Percentiles rank a stretch among this genome's conserved stretches.
Evolutionary conservation across 345 rosid genomes (phyloP).

Genomic region (Laguncularia racemosa): DNA sequence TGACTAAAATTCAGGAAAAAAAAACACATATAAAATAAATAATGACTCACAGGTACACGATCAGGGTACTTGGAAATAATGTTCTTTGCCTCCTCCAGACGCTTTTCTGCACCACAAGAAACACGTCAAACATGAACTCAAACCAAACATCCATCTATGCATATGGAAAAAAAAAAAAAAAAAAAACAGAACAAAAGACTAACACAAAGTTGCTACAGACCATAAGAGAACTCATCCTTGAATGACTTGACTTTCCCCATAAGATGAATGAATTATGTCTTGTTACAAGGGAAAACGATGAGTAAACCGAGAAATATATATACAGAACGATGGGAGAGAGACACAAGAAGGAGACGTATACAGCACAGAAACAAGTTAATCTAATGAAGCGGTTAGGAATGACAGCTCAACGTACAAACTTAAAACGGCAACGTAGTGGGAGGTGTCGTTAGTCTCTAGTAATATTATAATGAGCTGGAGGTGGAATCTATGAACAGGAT

Average conservation of each 20-base stretch:
- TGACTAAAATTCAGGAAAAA: neutral
- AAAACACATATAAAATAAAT: neutral
- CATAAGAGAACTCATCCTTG: constrained; percentile 25
- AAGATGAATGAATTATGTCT: neutral
- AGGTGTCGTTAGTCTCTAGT: too few relatives aligned
- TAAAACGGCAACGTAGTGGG: too few relatives aligned
- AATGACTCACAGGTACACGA: constrained; percentile 54
- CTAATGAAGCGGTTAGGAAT: too few relatives aligned
- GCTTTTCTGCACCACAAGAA: constrained; percentile 28
- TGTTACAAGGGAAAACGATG: too few relatives aligned
- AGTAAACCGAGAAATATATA: too few relatives aligned
- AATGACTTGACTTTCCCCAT: constrained; percentile 34
- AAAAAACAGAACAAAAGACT: too few relatives aligned
- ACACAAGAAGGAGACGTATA: too few relatives aligned
- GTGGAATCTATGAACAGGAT: too few relatives aligned
- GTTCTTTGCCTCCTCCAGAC: constrained; percentile 48
- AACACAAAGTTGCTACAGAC: constrained; percentile 7
- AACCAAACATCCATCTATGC: neutral
- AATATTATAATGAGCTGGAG: too few relatives aligned
- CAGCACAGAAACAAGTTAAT: too few relatives aligned
- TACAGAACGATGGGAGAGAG: too few relatives aligned
- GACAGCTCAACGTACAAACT: too few relatives aligned
- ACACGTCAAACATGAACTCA: neutral
- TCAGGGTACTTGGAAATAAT: constrained; percentile 54
- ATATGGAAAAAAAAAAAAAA: neutral